Evolutionary conservation across 192 early-diverging fungal genomes (phyloP), one percentile per base, ranked within the genome.

Genomic region (Coemansia sp.): DNA sequence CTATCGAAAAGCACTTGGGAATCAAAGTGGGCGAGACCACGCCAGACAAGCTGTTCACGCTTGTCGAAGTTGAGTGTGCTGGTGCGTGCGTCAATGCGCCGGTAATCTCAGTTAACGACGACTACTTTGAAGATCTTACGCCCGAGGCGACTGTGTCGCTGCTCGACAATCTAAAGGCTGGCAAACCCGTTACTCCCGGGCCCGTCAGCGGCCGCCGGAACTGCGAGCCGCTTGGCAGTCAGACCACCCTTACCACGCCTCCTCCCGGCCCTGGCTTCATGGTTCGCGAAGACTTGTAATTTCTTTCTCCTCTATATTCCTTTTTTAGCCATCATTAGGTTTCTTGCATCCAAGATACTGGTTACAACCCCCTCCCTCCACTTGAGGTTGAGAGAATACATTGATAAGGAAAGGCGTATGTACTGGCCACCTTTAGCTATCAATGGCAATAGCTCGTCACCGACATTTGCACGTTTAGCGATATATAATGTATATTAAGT

Each of bases 61-160:
- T 99, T 51, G 97, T 98, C n/a, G 98, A 99, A 76, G 98, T 99
- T 25, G 98, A 99, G 82, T 99, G 98, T 68, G 98, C 98, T 31
- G 98, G 96, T 59, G 98, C 98, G 17, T 99, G 98, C 74, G 89
- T 96, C 58, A 99, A 99, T 68, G 96, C 96, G 14, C 98, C 96
- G 3, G 96, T 99, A 6, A 82, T 99, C 73, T 95, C 98, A 42
- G 89, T 98, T 59, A 98, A 98, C 80, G 97, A 98, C 60, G 97
- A 98, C 64, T 98, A 98, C 80, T 98, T 92, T 81, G 97, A 99
- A 89, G 97, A 99, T 78, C 85, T 99, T 69, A 98, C 96, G 10
- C 89, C 96, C 36, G 93, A 95, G 66, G 82, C 91, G 1, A 97
- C 93, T 25, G 86, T 89, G 32, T 94, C 92, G 86, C 86, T 99